phyloP scores from a whole-genome alignment of 2,329 filamentous ascomycete species.

The Alternaria consortialis region DNA sequence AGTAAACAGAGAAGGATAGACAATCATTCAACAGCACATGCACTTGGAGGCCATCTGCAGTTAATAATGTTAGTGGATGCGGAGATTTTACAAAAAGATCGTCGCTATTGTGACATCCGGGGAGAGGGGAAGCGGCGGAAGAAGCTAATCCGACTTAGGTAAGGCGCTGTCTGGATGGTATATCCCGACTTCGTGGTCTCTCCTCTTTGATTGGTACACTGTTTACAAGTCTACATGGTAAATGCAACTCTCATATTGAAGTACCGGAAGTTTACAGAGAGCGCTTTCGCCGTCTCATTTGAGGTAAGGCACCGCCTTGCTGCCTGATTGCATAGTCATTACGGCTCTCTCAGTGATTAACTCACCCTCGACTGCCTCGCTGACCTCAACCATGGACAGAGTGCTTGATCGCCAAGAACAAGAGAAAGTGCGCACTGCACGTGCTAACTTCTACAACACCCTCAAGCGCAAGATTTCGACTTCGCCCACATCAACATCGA shows the following conservation, averaged over 20 bases:
- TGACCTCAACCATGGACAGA: conserved; percentile 14
- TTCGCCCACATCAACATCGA: conserved; percentile 13
- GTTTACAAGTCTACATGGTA: not conserved
- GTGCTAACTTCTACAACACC: conserved; percentile 5
- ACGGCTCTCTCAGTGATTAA: not conserved
- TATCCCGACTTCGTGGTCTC: not conserved
- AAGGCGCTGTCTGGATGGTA: not conserved
- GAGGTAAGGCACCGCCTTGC: conserved; percentile 21
- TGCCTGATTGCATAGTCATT: conserved; percentile 3
- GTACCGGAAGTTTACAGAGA: not conserved
- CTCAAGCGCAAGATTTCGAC: conserved; percentile 8
- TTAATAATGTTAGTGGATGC: not conserved
- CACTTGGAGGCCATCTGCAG: not conserved
- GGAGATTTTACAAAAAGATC: conserved; percentile 7
- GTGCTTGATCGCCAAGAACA: conserved; percentile 7
- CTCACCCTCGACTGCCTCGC: not conserved
- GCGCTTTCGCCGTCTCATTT: not conserved
- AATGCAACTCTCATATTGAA: not conserved
- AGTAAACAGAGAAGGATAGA: not conserved
- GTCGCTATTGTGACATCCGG: conserved; percentile 11
- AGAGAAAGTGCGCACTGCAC: conserved; percentile 9
- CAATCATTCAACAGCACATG: not conserved
- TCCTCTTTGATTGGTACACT: conserved; percentile 8
- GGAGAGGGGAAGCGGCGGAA: not conserved
- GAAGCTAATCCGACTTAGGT: not conserved